Evolutionary conservation across 345 rosid species (phyloP), one percentile per base, ranked within the genome.

Genomic region (Ceriops tagal): DNA sequence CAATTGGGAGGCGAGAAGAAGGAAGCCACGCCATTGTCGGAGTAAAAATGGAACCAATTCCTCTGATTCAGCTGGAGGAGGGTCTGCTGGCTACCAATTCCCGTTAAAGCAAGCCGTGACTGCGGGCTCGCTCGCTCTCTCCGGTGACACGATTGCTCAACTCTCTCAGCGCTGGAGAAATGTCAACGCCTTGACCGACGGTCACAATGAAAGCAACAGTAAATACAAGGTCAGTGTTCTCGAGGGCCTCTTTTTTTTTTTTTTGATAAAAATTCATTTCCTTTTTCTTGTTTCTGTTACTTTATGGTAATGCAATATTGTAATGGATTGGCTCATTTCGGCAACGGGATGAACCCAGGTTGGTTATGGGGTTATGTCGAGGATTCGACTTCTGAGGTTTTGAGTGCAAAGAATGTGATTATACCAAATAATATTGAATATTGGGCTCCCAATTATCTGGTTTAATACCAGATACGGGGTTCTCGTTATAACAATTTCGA

Each of bases 71-170:
- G 61, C 76, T 15, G 85, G 82, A 21, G 53, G 58, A 27, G 28
- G 78, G 28, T 21, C 27, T n/a, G 13, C 11, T 9, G 86, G 90
- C 67, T 76, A 61, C 83, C 82, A 63, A 1, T 93, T 93, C 79
- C 98, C 97, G 20, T 63, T 89, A 7, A 91, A 91, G 87, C 97
- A 91, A 75, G 96, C 98, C 27, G 69, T 69, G 53, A 89, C 92
- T 8, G 92, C 97, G 15, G 89, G 88, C 2, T 83, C 96, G 5
- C 89, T 93, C 30, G 83, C 92, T 49, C 83, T 91, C 21, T 67
- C 93, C 21, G 98, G 97, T 8, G 98, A 91, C 71, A 79, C 96
- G 1, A 86, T 89, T 32, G 95, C 98, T 70, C 97, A 93, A 66
- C 26, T 89, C 46, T 75, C 64, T 3, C 80, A 69, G 31, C 83